phyloP scores from a whole-genome alignment of 1,139 yeast species.

The Debaryomyces nepalensis region DNA sequence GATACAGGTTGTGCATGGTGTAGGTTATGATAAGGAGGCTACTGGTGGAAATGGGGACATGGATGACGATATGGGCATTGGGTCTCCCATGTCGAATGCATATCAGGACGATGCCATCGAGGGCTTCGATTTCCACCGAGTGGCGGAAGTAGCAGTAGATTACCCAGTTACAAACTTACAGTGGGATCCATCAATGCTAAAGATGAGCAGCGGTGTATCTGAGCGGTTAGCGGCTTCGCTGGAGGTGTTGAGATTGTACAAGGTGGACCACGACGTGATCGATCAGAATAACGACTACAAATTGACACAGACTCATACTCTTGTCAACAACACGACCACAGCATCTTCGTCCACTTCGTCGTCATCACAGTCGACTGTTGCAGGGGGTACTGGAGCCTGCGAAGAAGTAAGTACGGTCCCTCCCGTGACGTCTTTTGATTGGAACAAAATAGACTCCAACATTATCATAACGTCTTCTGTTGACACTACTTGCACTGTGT shows the following conservation, averaged over 20 bases:
- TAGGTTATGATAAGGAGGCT: slow-evolving; percentile 32
- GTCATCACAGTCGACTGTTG: slow-evolving; percentile 10
- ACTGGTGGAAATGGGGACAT: slow-evolving; percentile 13
- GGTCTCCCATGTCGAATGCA: slow-evolving; percentile 12
- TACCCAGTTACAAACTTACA: slow-evolving; percentile 72
- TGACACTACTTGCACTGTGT: slow-evolving; percentile 95
- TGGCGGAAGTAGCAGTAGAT: slow-evolving; percentile 58
- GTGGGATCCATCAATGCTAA: slow-evolving; percentile 65
- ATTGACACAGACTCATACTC: slow-evolving; percentile 43
- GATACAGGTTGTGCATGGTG: slow-evolving; percentile 53
- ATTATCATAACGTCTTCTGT: slow-evolving; percentile 83
- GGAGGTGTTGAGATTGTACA: slow-evolving; percentile 73
- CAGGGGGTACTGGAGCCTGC: slow-evolving; percentile 12
- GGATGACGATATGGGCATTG: slow-evolving; percentile 6
- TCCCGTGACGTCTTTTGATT: slow-evolving; percentile 91
- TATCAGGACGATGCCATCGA: slow-evolving; percentile 28
- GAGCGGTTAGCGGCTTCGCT: slow-evolving; percentile 68
- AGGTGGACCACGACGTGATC: slow-evolving; percentile 41
- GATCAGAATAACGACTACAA: slow-evolving; percentile 39
- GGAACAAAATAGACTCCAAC: slow-evolving; percentile 78
- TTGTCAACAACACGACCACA: slow-evolving; percentile 44
- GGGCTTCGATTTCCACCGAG: slow-evolving; percentile 52
- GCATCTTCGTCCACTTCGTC: slow-evolving; percentile 17
- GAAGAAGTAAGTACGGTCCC: slow-evolving; percentile 60
- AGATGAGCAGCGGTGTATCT: slow-evolving; percentile 25